Conservation (phyloP, 345 rosid genomes). For the Bretschneidera sinensis region DNA sequence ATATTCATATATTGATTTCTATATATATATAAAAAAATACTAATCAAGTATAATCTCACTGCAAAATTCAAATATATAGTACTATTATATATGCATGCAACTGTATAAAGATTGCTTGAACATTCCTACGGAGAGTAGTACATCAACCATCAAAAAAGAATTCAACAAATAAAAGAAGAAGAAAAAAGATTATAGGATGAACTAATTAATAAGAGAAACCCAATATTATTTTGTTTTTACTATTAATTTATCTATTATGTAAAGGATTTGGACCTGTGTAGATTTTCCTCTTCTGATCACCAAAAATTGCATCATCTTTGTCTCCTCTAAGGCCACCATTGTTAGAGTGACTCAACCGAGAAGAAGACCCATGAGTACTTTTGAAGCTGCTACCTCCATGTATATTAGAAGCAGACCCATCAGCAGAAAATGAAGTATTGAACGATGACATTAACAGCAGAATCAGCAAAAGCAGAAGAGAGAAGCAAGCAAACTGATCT, state of each 20-base stretch:
- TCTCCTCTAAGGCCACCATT: constrained; percentile 16
- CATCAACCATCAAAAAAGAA: not conserved
- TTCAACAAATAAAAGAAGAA: constrained; percentile 2
- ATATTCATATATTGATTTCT: too few species aligned
- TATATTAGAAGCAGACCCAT: constrained; percentile 21
- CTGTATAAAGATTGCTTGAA: not conserved
- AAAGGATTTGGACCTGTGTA: constrained; percentile 64
- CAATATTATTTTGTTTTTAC: too few species aligned
- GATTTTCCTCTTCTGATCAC: constrained; percentile 49
- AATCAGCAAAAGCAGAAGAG: constrained; percentile 30
- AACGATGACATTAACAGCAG: too few species aligned
- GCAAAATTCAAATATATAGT: too few species aligned
- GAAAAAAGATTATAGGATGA: too few species aligned
- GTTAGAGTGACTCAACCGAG: too few species aligned
- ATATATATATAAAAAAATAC: too few species aligned
- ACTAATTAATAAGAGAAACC: too few species aligned
- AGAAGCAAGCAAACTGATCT: constrained; percentile 22
- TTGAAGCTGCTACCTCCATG: too few species aligned
- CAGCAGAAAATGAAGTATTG: constrained; percentile 18
- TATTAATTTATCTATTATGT: constrained; percentile 45
- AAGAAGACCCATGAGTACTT: too few species aligned
- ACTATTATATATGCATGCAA: not conserved
- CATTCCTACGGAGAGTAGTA: not conserved
- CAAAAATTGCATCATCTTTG: constrained; percentile 22
- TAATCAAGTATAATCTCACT: not conserved